Evolutionary conservation across 108 stramenopile genomes (phyloP).

Genomic region (Schizochytrium sp.): DNA sequence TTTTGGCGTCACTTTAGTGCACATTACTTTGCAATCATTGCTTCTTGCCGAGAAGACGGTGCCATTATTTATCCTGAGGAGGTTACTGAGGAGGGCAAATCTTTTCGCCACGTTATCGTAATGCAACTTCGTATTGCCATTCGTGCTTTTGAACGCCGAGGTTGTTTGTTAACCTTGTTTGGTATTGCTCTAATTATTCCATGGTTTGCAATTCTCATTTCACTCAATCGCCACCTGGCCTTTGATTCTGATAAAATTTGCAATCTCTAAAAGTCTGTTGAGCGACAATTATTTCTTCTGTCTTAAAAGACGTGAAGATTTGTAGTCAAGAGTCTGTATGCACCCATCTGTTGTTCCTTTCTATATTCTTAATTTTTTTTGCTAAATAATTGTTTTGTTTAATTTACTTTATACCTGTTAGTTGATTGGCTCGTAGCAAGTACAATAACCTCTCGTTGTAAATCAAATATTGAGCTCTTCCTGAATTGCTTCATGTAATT

Average conservation of each 20-base stretch:
- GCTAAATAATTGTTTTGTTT: too few species aligned
- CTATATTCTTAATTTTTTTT: too few species aligned
- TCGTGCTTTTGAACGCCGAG: conserved; percentile 6
- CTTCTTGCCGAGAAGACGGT: conserved; percentile 34
- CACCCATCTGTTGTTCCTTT: too few species aligned
- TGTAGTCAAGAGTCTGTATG: background rate
- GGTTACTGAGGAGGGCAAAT: conserved; percentile 52
- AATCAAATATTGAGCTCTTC: too few species aligned
- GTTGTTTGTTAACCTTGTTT: background rate
- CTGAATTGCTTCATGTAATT: too few species aligned
- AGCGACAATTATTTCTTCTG: background rate
- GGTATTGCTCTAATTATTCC: conserved; percentile 28
- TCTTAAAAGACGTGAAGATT: background rate
- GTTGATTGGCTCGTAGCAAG: too few species aligned
- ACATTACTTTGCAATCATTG: background rate
- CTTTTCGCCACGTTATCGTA: conserved; percentile 39
- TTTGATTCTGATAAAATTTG: conserved; percentile 11
- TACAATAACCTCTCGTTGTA: too few species aligned
- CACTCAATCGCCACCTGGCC: conserved; percentile 12
- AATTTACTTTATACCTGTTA: background rate
- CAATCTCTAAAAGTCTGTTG: background rate
- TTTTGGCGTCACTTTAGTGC: conserved; percentile 39
- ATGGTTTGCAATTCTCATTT: conserved; percentile 47
- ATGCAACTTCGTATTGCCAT: conserved; percentile 27
- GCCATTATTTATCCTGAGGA: conserved; percentile 23